Evolutionary conservation across 176 grass and related monocot species (phyloP), one percentile per base, ranked within the genome.

Genomic region (Lolium rigidum): DNA sequence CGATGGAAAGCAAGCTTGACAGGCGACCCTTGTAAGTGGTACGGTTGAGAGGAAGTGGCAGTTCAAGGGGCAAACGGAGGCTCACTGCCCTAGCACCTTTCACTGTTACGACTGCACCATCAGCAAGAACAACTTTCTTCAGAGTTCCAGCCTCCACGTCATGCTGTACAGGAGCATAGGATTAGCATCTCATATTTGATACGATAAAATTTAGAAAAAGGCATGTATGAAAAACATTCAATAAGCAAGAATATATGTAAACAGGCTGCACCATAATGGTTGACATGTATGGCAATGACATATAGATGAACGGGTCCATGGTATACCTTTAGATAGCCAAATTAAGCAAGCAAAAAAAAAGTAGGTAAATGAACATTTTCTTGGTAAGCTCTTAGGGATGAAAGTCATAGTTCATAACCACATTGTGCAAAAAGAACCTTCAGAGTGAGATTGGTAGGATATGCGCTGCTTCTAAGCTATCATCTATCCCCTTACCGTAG

Each of bases 61-160:
- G 49, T 57, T 95, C 90, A 22, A 98, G 89, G 31, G 96, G 93
- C 78, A 94, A 86, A 1, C 90, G 75, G 18, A 98, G 93, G 82
- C 92, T 95, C 79, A 95, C 90, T 43, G 96, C 91, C 62, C 87
- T 93, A 18, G 97, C 96, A 52, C 92, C 93, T 80, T 92, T 95
- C 20, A 98, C 90, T 60, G 93, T 95, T 37, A 98, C 93, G 31
- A 90, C 96, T 0, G 92, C 96, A 62, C 96, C 96, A 86, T 98
- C 96, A 43, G 93, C 94, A 0, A 98, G 86, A 71, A 98, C 84
- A 68, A 98, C 92, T 88, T 95, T 98, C 90, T 98, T 95, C 86
- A 98, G 79, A 16, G 79, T 80, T 85, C 96, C 93, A 66, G 96
- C 93, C 9, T 98, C 96, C 35, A 98, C 96, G 44, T 98, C 96